Evolutionary conservation across 768 basidiomycete genomes (phyloP), one percentile per base, ranked within the genome.

Genomic region (Tricholoma sp.): DNA sequence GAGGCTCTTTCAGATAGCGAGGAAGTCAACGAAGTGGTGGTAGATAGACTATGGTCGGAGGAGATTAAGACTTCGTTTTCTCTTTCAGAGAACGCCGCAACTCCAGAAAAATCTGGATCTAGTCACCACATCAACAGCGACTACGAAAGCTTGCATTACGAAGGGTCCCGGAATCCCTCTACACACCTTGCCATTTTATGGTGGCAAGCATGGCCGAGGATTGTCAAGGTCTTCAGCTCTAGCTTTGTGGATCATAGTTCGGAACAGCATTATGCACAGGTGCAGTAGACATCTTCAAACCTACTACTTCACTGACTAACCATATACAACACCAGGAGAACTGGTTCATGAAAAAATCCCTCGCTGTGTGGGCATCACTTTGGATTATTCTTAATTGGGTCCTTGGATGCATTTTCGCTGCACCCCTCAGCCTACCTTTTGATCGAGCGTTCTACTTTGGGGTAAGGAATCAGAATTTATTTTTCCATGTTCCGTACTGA

Each of bases 351-450:
- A 79, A 80, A 58, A 90, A 89, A 74, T 74, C 78, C 0, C 70
- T 88, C 33, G 86, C 85, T 17, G 59, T 85, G 8, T 85, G 83
- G 79, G 82, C 84, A 6, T 74, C 82, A 9, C 56, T 80, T 8
- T 91, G 87, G 76, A 74, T 88, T 41, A 72, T 88, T 52, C 61
- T 81, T 32, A 89, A 85, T 62, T 91, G 90, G 88, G 74, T 81
- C 17, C 75, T 89, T 39, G 85, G 79, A 4, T 74, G 76, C 29
- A 73, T 75, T 10, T 81, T 85, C 60, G 72, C 81, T 17, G 73
- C 79, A 11, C 70, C 69, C 34, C 50, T 72, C 31, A 58, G 72
- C 12, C 71, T 68, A 15, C 61, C 79, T 4, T 68, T 79, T 36
- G 87, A 91, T 68, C 78, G 83, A 61, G 73, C 83, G 20, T 86